phyloP scores from a whole-genome alignment of 345 rosid species.

The Tarenaya hassleriana region DNA sequence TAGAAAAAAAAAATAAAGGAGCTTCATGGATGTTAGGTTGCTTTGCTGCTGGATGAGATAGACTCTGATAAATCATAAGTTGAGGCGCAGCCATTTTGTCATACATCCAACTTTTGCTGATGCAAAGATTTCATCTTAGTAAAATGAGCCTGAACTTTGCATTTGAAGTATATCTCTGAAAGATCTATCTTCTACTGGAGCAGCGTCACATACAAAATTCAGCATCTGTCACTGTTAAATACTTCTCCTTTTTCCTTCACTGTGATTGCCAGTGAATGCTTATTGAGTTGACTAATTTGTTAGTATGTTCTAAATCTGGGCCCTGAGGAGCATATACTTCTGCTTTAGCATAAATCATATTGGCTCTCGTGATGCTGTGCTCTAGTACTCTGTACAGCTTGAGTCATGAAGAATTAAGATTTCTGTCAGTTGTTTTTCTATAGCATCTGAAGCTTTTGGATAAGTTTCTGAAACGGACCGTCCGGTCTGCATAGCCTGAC shows the following conservation, averaged over 20 bases:
- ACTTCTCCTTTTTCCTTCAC: neutral
- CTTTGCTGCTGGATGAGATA: slow-evolving; percentile 1
- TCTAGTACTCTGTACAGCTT: neutral
- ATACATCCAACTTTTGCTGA: neutral
- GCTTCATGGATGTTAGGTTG: slow-evolving; percentile 9
- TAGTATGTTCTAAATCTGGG: no score
- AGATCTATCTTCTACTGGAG: neutral
- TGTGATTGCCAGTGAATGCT: neutral
- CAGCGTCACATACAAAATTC: neutral
- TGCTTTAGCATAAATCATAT: slow-evolving; percentile 4
- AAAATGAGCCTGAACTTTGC: neutral
- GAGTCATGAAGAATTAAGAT: slow-evolving; percentile 6
- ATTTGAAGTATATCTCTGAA: neutral
- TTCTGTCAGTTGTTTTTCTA: no score
- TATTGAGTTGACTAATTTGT: slow-evolving; percentile 1
- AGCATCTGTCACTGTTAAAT: slow-evolving; percentile 7
- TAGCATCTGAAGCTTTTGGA: slow-evolving; percentile 6
- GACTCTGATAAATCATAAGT: slow-evolving; percentile 1
- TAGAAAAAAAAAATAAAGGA: slow-evolving; percentile 6
- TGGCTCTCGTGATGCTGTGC: neutral
- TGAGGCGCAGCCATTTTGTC: neutral
- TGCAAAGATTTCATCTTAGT: no score
- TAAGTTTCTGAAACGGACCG: no score
- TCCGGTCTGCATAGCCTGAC: no score
- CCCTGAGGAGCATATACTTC: neutral